Evolutionary conservation across 2,329 filamentous ascomycete species (phyloP).

Genomic region (Lomentospora prolificans): DNA sequence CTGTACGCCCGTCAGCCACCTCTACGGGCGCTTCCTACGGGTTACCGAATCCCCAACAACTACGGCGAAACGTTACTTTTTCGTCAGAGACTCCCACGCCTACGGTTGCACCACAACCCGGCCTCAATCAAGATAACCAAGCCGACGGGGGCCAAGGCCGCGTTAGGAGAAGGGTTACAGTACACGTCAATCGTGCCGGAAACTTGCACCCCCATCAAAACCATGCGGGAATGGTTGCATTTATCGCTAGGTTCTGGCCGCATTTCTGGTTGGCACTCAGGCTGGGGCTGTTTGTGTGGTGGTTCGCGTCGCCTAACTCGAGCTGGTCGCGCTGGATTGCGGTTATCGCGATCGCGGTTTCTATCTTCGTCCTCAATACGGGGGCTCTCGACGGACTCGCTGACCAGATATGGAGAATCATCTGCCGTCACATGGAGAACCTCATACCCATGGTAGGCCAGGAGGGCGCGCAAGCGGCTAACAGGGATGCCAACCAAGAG

Average conservation of each 20-base stretch:
- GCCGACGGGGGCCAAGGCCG: background rate
- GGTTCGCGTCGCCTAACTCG: slow-evolving; percentile 48
- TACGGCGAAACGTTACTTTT: background rate
- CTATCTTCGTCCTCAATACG: slow-evolving; percentile 50
- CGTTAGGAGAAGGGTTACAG: background rate
- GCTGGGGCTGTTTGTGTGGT: slow-evolving; percentile 51
- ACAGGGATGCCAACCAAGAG: slow-evolving; percentile 16
- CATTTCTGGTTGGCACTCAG: slow-evolving; percentile 53
- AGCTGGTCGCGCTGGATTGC: slow-evolving; percentile 51
- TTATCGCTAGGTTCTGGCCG: slow-evolving; percentile 40
- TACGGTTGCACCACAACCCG: background rate
- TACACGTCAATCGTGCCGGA: slow-evolving; percentile 1
- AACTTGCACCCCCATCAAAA: background rate
- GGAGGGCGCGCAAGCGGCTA: slow-evolving; percentile 19
- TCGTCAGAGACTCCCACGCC: background rate
- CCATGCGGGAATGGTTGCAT: background rate
- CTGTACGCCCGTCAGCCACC: background rate
- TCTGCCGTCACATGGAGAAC: slow-evolving; percentile 49
- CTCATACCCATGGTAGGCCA: slow-evolving; percentile 43
- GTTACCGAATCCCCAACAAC: background rate
- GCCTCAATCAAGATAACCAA: background rate
- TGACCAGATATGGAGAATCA: slow-evolving; percentile 44
- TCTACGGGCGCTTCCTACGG: background rate
- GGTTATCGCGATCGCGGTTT: slow-evolving; percentile 41
- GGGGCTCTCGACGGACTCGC: slow-evolving; percentile 46